Conservation (phyloP, 768 basidiomycete species). For the Lactifluus pinguis region DNA sequence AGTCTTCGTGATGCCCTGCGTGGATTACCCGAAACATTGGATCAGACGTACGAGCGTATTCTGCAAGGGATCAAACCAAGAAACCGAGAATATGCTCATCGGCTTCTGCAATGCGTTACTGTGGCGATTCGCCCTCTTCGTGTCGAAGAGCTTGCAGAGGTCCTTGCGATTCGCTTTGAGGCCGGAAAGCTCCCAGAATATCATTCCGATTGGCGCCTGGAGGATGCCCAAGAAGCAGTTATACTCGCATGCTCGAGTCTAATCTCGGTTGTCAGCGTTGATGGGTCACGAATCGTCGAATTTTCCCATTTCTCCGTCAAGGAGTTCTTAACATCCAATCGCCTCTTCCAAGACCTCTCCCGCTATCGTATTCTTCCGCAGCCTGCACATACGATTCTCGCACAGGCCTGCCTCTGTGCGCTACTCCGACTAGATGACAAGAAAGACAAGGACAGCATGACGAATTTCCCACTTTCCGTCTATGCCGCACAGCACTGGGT, state of each 20-base stretch:
- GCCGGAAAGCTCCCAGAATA: not conserved
- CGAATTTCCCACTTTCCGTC: not conserved
- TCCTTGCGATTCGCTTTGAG: not conserved
- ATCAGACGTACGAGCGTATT: not conserved
- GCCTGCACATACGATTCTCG: not conserved
- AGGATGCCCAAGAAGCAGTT: not conserved
- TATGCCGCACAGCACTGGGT: not conserved
- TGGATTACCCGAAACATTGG: not conserved
- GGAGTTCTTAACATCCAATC: too few species aligned
- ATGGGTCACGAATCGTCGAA: not conserved
- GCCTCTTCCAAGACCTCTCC: not conserved
- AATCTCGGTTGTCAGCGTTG: not conserved
- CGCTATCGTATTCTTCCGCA: not conserved
- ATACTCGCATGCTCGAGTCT: not conserved
- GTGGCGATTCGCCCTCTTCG: not conserved
- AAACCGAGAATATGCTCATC: not conserved
- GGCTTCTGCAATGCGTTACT: not conserved
- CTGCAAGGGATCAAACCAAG: not conserved
- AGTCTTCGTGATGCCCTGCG: not conserved
- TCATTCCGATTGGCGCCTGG: not conserved
- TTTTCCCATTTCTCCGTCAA: too few species aligned
- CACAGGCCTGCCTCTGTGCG: not conserved
- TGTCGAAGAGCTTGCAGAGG: not conserved
- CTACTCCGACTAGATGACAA: not conserved
- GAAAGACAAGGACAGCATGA: not conserved